phyloP scores from a whole-genome alignment of 1,139 yeast genomes.

The Lodderomyces beijingensis region DNA sequence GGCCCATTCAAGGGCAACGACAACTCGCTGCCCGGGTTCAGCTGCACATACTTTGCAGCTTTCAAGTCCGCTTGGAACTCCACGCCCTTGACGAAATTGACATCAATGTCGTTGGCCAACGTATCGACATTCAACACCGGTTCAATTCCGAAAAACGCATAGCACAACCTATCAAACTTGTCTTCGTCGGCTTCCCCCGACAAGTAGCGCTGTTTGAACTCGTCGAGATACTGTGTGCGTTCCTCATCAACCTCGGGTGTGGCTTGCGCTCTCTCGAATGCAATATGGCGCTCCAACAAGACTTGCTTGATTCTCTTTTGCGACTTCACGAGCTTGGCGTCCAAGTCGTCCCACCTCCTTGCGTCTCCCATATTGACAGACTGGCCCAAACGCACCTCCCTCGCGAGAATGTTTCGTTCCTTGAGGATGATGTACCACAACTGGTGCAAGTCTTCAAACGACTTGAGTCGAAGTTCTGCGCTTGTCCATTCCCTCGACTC shows the following conservation, averaged over 20 bases:
- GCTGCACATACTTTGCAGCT: slow-evolving; percentile 30
- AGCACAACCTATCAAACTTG: slow-evolving; percentile 71
- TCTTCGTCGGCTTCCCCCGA: slow-evolving; percentile 58
- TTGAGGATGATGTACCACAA: slow-evolving; percentile 85
- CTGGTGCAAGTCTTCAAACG: slow-evolving; percentile 86
- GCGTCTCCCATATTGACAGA: slow-evolving; percentile 25
- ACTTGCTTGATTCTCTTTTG: slow-evolving; percentile 74
- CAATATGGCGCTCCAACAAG: slow-evolving; percentile 77
- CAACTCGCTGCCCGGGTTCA: slow-evolving; percentile 19
- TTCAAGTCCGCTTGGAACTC: slow-evolving; percentile 64
- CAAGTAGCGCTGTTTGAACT: slow-evolving; percentile 57
- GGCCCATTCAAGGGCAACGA: slow-evolving; percentile 34
- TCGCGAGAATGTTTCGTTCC: slow-evolving; percentile 73
- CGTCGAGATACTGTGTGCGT: slow-evolving; percentile 46
- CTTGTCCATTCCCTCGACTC: slow-evolving; percentile 80
- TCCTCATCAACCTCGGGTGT: slow-evolving; percentile 31
- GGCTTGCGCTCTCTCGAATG: slow-evolving; percentile 58
- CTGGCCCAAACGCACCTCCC: slow-evolving; percentile 58
- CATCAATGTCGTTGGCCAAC: slow-evolving; percentile 47
- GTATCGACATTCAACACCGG: slow-evolving; percentile 42
- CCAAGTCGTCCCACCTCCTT: slow-evolving; percentile 27
- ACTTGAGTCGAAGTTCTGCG: slow-evolving; percentile 84
- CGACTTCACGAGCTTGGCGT: slow-evolving; percentile 32
- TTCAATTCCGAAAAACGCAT: slow-evolving; percentile 74
- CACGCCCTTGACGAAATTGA: slow-evolving; percentile 60